A percentile compares a stretch with the other conserved stretches of the same genome.
These are phyloP conservation scores for Pythium phragmiticola DNA, from an alignment of 352 stramenopile species.

Conservation along the genomic window DNA sequence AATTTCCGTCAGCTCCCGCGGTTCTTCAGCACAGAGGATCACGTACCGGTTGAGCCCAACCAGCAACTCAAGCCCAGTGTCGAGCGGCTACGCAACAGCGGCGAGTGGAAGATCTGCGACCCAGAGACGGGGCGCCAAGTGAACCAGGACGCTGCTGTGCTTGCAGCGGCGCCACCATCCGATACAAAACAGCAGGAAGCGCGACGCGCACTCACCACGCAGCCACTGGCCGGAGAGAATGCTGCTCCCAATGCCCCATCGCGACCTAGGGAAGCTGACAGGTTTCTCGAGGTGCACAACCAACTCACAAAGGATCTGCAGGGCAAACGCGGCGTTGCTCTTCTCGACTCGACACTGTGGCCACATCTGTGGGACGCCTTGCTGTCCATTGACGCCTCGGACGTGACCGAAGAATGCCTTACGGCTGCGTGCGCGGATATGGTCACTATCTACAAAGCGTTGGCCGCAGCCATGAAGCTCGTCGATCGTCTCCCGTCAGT, in stretches of 20 bases:
- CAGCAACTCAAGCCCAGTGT: conserved; percentile 58
- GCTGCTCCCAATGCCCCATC: conserved; percentile 1
- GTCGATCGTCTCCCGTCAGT: conserved; percentile 9
- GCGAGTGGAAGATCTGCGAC: conserved; percentile 88
- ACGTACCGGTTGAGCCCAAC: conserved; percentile 29
- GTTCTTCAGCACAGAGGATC: conserved; percentile 63
- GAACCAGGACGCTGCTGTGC: conserved; percentile 3
- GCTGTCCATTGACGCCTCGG: background rate
- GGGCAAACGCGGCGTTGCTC: conserved; percentile 22
- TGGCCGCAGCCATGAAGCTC: conserved; percentile 23
- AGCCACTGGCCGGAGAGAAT: background rate
- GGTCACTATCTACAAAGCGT: conserved; percentile 21
- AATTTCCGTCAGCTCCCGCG: conserved; percentile 58
- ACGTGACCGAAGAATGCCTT: conserved; percentile 4
- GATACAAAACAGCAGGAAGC: conserved; percentile 13
- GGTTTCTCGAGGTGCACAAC: conserved; percentile 29
- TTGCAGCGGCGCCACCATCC: background rate
- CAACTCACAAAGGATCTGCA: conserved; percentile 30
- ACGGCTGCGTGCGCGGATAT: conserved; percentile 3
- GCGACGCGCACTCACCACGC: background rate
- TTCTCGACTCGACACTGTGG: conserved; percentile 21
- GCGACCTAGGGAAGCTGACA: background rate
- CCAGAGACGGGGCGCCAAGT: conserved; percentile 60
- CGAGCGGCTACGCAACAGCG: conserved; percentile 66
- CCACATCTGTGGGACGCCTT: conserved; percentile 7